A percentile compares a stretch with the other conserved stretches of the same genome.
phyloP scores from a whole-genome alignment of 352 stramenopile species.

The Phytophthora megakarya region DNA sequence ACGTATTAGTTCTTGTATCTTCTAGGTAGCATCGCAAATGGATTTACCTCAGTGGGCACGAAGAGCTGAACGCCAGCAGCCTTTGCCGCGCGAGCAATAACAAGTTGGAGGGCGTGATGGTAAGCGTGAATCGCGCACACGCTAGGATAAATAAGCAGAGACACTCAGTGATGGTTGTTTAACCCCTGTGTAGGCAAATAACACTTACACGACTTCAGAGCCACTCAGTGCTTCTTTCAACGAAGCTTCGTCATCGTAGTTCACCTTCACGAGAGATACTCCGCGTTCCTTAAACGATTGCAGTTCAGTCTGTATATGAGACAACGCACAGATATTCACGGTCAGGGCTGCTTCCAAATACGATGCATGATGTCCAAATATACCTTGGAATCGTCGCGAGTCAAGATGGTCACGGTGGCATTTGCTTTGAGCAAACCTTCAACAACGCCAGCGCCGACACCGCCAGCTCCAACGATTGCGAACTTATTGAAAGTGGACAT shows the following conservation, averaged over 20 bases:
- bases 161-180: not conserved
- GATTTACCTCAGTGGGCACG: slow-evolving; percentile 29
- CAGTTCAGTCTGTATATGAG: slow-evolving; percentile 13
- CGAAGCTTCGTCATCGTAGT: slow-evolving; percentile 26
- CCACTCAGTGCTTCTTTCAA: slow-evolving; percentile 22
- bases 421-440: slow-evolving; percentile 30
- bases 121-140: slow-evolving; percentile 20
- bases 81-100: slow-evolving; percentile 23
- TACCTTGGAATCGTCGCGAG: slow-evolving; percentile 27
- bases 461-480: slow-evolving; percentile 23
- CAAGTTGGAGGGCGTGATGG: slow-evolving; percentile 5
- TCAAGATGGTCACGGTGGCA: slow-evolving; percentile 24
- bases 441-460: slow-evolving; percentile 17
- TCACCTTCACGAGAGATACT: slow-evolving; percentile 17
- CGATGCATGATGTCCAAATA: not conserved
- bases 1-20: not conserved
- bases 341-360: not conserved
- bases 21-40: too few relatives aligned
- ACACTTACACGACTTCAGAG: slow-evolving; percentile 26
- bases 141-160: not conserved
- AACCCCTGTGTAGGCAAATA: not conserved
- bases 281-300: slow-evolving; percentile 22
- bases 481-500: slow-evolving; percentile 26
- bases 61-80: slow-evolving; percentile 25
- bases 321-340: not conserved